Evolutionary conservation across 2,329 filamentous ascomycete species (phyloP).

Genomic region (Arthroderma sp.): DNA sequence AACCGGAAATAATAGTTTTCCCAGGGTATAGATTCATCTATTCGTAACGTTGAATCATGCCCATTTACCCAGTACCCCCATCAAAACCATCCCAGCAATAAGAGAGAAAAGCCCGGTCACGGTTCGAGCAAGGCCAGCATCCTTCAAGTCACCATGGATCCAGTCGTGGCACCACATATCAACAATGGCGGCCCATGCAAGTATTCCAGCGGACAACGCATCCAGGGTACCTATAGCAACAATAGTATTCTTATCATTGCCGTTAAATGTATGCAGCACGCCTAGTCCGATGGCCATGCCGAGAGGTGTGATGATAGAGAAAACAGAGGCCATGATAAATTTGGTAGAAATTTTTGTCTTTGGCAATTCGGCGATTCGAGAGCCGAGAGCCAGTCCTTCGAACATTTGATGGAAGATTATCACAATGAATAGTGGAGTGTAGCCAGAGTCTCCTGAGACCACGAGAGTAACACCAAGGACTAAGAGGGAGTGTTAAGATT

Average conservation of each 20-base stretch:
- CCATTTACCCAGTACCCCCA: conserved; percentile 67
- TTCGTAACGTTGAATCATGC: conserved; percentile 29
- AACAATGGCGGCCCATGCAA: conserved; percentile 67
- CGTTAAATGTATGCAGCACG: conserved; percentile 58
- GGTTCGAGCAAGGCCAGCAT: conserved; percentile 41
- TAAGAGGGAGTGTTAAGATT: conserved; percentile 40
- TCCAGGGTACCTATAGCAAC: conserved; percentile 63
- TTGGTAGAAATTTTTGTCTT: conserved; percentile 30
- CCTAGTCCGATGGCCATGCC: conserved; percentile 73
- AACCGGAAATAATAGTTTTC: too few relatives aligned
- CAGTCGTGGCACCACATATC: conserved; percentile 72
- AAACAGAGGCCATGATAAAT: conserved; percentile 49
- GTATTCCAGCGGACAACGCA: conserved; percentile 60
- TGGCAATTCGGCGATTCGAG: conserved; percentile 32
- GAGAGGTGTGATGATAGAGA: conserved; percentile 60
- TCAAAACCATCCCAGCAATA: conserved; percentile 51
- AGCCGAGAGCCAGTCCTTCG: conserved; percentile 55
- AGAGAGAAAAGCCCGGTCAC: conserved; percentile 42
- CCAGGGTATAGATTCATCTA: not conserved
- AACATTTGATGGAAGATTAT: conserved; percentile 72
- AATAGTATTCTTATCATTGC: conserved; percentile 56
- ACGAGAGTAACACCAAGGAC: conserved; percentile 53
- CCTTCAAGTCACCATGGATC: conserved; percentile 49
- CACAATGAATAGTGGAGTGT: conserved; percentile 45
- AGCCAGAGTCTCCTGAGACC: conserved; percentile 39